These are phyloP conservation scores for Globisporangium perplexum DNA, from an alignment of 352 stramenopile genomes.

Conservation along the genomic window DNA sequence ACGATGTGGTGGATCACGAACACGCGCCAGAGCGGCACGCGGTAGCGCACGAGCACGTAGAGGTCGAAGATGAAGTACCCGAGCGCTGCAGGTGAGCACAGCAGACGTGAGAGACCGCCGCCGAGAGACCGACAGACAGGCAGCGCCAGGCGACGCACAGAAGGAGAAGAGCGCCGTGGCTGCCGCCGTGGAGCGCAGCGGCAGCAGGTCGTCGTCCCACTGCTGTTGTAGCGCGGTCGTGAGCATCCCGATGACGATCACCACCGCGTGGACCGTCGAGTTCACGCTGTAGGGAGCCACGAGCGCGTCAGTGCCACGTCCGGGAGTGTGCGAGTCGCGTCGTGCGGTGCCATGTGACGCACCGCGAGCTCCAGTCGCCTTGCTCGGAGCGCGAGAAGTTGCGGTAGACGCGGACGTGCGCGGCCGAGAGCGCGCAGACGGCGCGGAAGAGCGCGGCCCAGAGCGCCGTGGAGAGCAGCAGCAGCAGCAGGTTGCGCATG, in stretches of 20 bases:
- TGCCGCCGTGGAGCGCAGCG: conserved; percentile 38
- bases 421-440: conserved; percentile 42
- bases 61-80: conserved; percentile 84
- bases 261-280: conserved; percentile 68
- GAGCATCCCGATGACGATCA: conserved; percentile 58
- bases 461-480: conserved; percentile 42
- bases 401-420: conserved; percentile 55
- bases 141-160: conserved; percentile 45
- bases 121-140: no score
- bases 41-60: conserved; percentile 61
- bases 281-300: conserved; percentile 65
- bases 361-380: conserved; percentile 81
- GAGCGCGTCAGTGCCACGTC: no score
- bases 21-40: conserved; percentile 71
- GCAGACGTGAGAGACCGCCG: no score
- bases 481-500: conserved; percentile 31
- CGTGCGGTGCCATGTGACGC: no score
- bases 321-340: no score
- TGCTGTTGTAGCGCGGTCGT: conserved; percentile 54
- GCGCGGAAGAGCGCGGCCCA: conserved; percentile 57
- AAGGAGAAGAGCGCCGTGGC: conserved; percentile 70
- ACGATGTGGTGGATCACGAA: conserved; percentile 81
- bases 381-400: conserved; percentile 65
- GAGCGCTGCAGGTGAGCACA: conserved; percentile 63
- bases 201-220: conserved; percentile 61